Evolutionary conservation across 768 basidiomycete genomes (phyloP), one percentile per base, ranked within the genome.

Genomic region (Dentipellis sp.): DNA sequence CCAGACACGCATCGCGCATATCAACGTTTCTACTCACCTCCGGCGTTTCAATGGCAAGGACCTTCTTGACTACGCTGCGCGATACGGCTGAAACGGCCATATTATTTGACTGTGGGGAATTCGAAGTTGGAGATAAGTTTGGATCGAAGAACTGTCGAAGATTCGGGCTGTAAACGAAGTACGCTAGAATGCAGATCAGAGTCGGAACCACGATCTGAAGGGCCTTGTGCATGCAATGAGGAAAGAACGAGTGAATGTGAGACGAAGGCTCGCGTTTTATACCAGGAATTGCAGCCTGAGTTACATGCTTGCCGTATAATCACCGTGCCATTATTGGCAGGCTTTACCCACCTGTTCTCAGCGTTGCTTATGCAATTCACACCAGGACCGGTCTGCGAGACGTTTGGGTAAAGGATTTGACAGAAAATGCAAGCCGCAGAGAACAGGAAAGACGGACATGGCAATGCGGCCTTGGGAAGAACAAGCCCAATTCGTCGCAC

Each of bases 1-100:
- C 29, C 29, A 29, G 6, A 3, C 29, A 29, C 6, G 29, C 29
- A 29, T 29, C 3, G 29, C 6, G 29, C 29, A 29, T 3, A 6
- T 3, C 6, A 6, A 29, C 6, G 6, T 29, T 29, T 29, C 29
- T 6, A 67, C 36, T 22, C 53, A 84, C 87, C 75, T 89, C 89
- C 10, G 82, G 71, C 2, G 80, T 83, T 66, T 91, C 90, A 16
- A 85, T 72, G 0, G 94, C 85, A 10, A 87, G 72, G 2, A 94
- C 88, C 55, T 80, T 83, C 69, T 92, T 88, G 59, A 82, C 65
- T 19, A 93, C 86, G n/a, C 66, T 71, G 37, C 93, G 83, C 17
- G 88, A 87, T 38, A 78, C 62, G 34, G 75, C 42, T 17, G n/a
- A 68, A 40, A 67, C 56, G 29, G 66, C 52, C 40, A 69, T 56